Percentiles rank a stretch among this genome's conserved stretches.
These are phyloP conservation scores for Xylariaceae sp. DNA, from an alignment of 2,329 filamentous ascomycete species.

Conservation along the genomic window DNA sequence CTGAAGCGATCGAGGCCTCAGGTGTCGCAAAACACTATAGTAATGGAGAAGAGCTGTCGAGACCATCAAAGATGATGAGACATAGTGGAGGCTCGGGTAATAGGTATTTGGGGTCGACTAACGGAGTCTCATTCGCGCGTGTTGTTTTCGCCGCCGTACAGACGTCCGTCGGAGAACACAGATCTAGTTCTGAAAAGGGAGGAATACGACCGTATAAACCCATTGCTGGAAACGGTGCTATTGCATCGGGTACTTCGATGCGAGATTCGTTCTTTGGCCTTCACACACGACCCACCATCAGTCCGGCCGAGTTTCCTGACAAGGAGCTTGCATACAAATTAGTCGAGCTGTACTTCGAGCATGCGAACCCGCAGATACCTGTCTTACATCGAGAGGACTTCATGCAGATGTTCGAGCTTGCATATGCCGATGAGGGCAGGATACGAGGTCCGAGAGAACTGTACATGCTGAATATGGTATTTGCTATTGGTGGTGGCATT, in stretches of 20 bases:
- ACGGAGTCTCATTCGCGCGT: constrained; percentile 88
- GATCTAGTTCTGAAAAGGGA: constrained; percentile 63
- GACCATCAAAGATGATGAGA: constrained; percentile 32
- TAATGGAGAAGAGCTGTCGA: constrained; percentile 49
- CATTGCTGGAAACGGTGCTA: constrained; percentile 38
- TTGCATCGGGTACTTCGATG: constrained; percentile 70
- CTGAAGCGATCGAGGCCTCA: constrained; percentile 28
- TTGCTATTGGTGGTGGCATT: constrained; percentile 90
- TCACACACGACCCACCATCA: constrained; percentile 83
- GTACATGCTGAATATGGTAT: constrained; percentile 96
- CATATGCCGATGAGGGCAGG: constrained; percentile 66
- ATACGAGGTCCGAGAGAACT: constrained; percentile 72
- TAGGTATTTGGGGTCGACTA: constrained; percentile 77
- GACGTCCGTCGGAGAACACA: constrained; percentile 58
- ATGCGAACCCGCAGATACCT: constrained; percentile 93
- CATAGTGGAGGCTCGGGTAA: constrained; percentile 61
- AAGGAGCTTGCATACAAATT: constrained; percentile 68
- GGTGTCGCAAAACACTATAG: constrained; percentile 29
- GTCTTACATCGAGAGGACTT: constrained; percentile 88
- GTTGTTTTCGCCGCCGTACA: constrained; percentile 94
- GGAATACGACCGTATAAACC: constrained; percentile 56
- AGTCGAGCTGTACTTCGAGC: constrained; percentile 85
- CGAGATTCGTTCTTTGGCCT: constrained; percentile 96
- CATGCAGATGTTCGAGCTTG: constrained; percentile 78
- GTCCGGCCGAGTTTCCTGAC: constrained; percentile 79